These are phyloP conservation scores for Calonectria montana DNA, from an alignment of 2,329 filamentous ascomycete genomes.

Conservation along the genomic window DNA sequence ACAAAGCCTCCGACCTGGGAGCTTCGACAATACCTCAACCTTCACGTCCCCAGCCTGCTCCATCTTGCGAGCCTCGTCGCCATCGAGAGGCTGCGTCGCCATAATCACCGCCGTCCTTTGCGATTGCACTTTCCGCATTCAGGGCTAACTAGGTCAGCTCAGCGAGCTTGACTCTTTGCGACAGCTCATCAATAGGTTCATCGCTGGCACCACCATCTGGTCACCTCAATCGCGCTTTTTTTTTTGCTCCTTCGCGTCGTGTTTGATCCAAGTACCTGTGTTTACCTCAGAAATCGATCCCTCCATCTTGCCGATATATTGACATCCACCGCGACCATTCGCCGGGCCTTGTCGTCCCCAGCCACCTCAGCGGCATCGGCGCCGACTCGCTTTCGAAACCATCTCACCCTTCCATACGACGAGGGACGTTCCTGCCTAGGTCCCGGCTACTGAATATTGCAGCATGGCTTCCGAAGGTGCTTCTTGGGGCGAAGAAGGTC, in stretches of 20 bases:
- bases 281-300: background rate
- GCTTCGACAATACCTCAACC: constrained; percentile 16
- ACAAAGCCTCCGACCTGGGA: constrained; percentile 14
- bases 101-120: background rate
- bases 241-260: background rate
- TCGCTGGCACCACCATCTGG: background rate
- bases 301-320: background rate
- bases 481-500: constrained; percentile 65
- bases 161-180: constrained; percentile 22
- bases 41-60: background rate
- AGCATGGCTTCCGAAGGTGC: constrained; percentile 55
- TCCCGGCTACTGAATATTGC: constrained; percentile 16
- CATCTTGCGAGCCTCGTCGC: constrained; percentile 4
- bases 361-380: constrained; percentile 17
- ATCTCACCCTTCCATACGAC: constrained; percentile 9
- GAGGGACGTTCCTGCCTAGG: constrained; percentile 1
- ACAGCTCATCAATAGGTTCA: constrained; percentile 12
- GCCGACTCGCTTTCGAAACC: constrained; percentile 12
- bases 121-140: constrained; percentile 11
- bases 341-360: constrained; percentile 2
- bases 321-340: background rate
- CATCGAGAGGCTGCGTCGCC: background rate
- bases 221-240: constrained; percentile 4
- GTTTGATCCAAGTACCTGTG: background rate
- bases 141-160: constrained; percentile 25